phyloP scores from a whole-genome alignment of 805 yeast species.

The Ogataea saltuana region DNA sequence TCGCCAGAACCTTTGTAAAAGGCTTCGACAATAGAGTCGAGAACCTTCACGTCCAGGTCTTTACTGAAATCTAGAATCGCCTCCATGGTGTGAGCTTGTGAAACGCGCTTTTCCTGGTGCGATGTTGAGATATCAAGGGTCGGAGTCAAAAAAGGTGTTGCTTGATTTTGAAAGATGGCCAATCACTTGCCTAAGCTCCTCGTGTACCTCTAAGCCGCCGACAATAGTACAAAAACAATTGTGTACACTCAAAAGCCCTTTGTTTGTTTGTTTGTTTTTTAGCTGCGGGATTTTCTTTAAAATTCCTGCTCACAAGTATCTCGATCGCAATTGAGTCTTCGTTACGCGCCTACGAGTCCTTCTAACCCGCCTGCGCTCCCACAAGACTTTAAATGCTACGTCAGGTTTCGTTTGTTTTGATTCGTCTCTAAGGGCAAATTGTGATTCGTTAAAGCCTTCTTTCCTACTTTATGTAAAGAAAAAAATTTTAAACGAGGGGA shows the following conservation, averaged over 20 bases:
- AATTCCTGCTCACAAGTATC: not conserved
- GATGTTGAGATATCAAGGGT: too few species aligned
- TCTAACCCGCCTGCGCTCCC: not conserved
- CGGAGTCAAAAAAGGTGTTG: too few species aligned
- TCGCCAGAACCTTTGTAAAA: conserved; percentile 79
- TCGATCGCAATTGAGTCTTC: not conserved
- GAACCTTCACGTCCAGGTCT: conserved; percentile 74
- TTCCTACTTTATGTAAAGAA: conserved; percentile 1
- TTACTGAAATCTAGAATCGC: conserved; percentile 80
- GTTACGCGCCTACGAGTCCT: conserved; percentile 1
- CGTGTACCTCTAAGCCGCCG: not conserved
- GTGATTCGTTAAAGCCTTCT: conserved; percentile 21
- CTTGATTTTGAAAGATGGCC: too few species aligned
- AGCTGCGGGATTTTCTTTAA: not conserved
- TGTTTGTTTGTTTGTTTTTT: not conserved
- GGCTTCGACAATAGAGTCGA: conserved; percentile 83
- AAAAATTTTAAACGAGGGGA: conserved; percentile 4
- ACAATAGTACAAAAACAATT: not conserved
- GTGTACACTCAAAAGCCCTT: too few species aligned
- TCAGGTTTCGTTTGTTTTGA: conserved; percentile 11
- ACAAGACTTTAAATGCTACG: not conserved
- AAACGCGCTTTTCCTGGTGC: not conserved
- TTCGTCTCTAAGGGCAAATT: conserved; percentile 24
- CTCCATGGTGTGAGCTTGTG: conserved; percentile 56
- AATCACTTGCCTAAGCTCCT: not conserved